These are phyloP conservation scores for Colletotrichum graminicola DNA, from an alignment of 2,329 filamentous ascomycete genomes.

Conservation along the genomic window DNA sequence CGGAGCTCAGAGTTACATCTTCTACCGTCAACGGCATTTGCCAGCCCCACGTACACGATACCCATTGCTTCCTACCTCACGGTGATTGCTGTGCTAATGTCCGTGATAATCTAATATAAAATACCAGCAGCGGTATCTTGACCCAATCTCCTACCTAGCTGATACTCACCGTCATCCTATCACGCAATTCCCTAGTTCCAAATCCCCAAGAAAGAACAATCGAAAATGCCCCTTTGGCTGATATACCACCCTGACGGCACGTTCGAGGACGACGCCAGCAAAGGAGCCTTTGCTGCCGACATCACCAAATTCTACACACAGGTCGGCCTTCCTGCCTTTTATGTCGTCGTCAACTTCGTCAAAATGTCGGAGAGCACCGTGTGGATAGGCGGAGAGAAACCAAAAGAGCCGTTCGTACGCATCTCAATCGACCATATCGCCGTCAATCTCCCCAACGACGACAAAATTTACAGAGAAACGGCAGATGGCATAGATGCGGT, in stretches of 20 bases:
- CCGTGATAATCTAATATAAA: neutral
- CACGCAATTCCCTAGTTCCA: neutral
- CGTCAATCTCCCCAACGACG: slow-evolving; percentile 47
- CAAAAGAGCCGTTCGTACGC: slow-evolving; percentile 50
- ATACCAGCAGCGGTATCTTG: neutral
- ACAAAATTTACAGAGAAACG: slow-evolving; percentile 30
- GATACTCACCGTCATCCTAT: neutral
- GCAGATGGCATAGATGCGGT: slow-evolving; percentile 46
- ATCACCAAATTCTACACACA: slow-evolving; percentile 50
- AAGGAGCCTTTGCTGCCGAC: slow-evolving; percentile 49
- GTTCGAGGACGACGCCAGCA: slow-evolving; percentile 49
- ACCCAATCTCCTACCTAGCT: neutral
- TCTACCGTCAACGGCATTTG: neutral
- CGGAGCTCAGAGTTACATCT: neutral
- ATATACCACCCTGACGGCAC: slow-evolving; percentile 54
- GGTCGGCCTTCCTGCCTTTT: slow-evolving; percentile 56
- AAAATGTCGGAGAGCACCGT: slow-evolving; percentile 45
- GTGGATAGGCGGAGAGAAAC: slow-evolving; percentile 42
- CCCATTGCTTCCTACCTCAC: neutral
- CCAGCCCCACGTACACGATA: neutral
- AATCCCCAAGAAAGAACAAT: neutral
- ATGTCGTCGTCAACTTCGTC: slow-evolving; percentile 57
- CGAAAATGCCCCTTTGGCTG: slow-evolving; percentile 57
- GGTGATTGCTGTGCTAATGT: neutral
- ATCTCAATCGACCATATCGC: slow-evolving; percentile 48